A percentile compares a stretch with the other conserved stretches of the same genome.
Conservation (phyloP, 2,329 filamentous ascomycete genomes). For the Didymella segeticola region DNA sequence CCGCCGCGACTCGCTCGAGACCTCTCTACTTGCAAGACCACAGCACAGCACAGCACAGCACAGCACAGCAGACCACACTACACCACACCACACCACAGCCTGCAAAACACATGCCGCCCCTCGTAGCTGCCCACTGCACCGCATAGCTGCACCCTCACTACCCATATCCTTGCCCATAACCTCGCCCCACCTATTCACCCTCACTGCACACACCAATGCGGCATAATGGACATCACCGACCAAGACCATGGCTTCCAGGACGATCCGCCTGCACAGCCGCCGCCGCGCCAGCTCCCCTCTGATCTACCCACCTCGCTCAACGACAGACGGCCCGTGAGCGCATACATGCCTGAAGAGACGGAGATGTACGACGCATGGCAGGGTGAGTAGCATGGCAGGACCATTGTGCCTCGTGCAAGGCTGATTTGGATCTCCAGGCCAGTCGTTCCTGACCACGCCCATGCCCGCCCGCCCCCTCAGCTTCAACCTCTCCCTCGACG, state of each 20-base stretch:
- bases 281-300: constrained; percentile 67
- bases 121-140: too few species aligned
- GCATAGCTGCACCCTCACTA: too few species aligned
- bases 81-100: too few species aligned
- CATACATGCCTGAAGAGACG: constrained; percentile 74
- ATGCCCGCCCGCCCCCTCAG: constrained; percentile 82
- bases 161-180: too few species aligned
- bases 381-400: constrained; percentile 63
- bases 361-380: constrained; percentile 99
- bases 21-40: too few species aligned
- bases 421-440: constrained; percentile 64
- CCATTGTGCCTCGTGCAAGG: neutral
- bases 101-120: too few species aligned
- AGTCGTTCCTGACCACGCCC: constrained; percentile 91
- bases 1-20: too few species aligned
- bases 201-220: constrained; percentile 29
- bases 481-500: constrained; percentile 85
- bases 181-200: too few species aligned
- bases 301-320: constrained; percentile 93
- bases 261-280: constrained; percentile 44
- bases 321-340: constrained; percentile 75
- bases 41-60: too few species aligned
- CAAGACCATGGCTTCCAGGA: constrained; percentile 45
- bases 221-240: constrained; percentile 45
- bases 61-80: too few species aligned